A percentile compares a stretch with the other conserved stretches of the same genome.
Conservation (phyloP, 2,329 filamentous ascomycete species). For the Colletotrichum musicola region DNA sequence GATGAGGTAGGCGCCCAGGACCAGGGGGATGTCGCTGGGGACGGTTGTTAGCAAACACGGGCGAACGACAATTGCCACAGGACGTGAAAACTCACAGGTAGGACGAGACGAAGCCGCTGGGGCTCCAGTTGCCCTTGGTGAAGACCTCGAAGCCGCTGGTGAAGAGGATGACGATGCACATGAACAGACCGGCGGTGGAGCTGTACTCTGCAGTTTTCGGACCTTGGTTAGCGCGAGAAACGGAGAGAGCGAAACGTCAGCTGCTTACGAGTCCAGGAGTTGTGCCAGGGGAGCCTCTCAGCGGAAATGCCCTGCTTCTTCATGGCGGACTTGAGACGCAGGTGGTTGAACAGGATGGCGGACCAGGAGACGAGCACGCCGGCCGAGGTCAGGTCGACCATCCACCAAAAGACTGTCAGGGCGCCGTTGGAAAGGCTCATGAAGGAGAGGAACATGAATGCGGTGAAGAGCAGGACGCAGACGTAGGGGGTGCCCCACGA, state of each 20-base stretch:
- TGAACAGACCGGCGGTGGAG: constrained; percentile 70
- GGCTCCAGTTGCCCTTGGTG: constrained; percentile 70
- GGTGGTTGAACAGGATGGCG: constrained; percentile 66
- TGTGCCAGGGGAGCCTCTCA: constrained; percentile 70
- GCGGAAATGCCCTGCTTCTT: constrained; percentile 60
- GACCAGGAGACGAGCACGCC: constrained; percentile 68
- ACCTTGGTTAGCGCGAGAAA: background rate
- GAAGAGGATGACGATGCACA: constrained; percentile 74
- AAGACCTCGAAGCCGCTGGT: constrained; percentile 78
- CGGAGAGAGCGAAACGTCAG: background rate
- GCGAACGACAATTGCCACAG: too few relatives aligned
- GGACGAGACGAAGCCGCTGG: constrained; percentile 69
- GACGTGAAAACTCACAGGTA: constrained; percentile 53
- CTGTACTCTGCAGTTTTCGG: constrained; percentile 61
- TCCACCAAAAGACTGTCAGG: constrained; percentile 73
- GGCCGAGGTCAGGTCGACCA: constrained; percentile 66
- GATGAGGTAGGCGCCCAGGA: constrained; percentile 66
- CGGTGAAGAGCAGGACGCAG: constrained; percentile 57
- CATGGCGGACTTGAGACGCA: constrained; percentile 68
- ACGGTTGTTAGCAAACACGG: constrained; percentile 50
- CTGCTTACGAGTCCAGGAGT: constrained; percentile 70
- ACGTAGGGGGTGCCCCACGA: constrained; percentile 48
- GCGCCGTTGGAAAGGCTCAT: constrained; percentile 68
- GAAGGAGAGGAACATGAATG: constrained; percentile 74
- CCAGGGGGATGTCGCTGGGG: constrained; percentile 69